Base-by-base conservation (phyloP, 2,329 filamentous ascomycete genomes). In the Monosporascus sp. region DNA sequence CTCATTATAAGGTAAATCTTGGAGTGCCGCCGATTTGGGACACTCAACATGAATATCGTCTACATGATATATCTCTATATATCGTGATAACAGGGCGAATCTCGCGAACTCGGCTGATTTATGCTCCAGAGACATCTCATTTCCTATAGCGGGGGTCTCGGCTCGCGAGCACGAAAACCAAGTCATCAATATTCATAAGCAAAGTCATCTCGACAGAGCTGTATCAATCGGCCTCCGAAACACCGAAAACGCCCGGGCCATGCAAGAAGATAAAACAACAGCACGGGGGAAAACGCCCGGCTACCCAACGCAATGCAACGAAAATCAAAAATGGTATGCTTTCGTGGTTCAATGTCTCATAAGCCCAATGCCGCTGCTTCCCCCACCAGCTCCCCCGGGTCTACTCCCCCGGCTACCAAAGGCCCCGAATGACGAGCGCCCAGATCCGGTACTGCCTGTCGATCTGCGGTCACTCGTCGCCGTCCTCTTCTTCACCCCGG, bases 281-380 rank as follows among this genome's bases (percentile, higher is more conserved):
- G 38, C 6, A 8, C 17, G 17, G 38, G 17, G 18, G 7, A 20
- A 20, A 24, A 2, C 39, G 39, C 18, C 39, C 6, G 18, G 39
- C 18, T 14, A 42, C 22, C 18, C 39, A 42, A 42, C 24, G 39
- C 39, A 20, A 42, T 20, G 20, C 39, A 14, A 42, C 8, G 39
- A 3, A 20, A 15, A 18, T 6, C 39, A 24, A 42, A 42, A 42
- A 24, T 6, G 14, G 31, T 34, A 34, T 34, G 4, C 9, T 14
- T 34, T 34, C 31, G 11, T 51, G 11, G 54, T 50, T 60, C 53
- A 65, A 57, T 66, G 52, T n/a, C 65, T 61, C 65, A 67, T 67
- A 11, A 67, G 60, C 11, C 61, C 61, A n/a, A 67, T 67, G 6
- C 63, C 63, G 38, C 58, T 58, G 25, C 55, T 55, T 2, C 61